These are phyloP conservation scores for Porphyrellus cyaneotinctus DNA, from an alignment of 768 basidiomycete genomes.

Conservation along the genomic window DNA sequence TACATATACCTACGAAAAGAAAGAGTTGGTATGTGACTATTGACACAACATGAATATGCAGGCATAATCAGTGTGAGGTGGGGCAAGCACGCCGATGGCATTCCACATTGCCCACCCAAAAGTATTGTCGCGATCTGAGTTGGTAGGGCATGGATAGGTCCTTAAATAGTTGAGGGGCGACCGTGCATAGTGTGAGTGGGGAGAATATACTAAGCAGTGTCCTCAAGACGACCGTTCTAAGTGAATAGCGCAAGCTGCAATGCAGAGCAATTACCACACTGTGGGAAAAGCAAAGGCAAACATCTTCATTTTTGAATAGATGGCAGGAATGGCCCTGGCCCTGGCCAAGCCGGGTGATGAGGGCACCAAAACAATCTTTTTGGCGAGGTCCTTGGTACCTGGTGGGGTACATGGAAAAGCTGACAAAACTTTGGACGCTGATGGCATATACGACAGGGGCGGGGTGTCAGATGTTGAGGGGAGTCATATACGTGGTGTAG, in stretches of 20 bases:
- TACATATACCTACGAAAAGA: conserved; percentile 34
- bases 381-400: conserved; percentile 46
- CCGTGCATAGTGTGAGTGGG: conserved; percentile 9
- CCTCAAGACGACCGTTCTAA: too few relatives aligned
- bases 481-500: conserved; percentile 20
- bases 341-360: conserved; percentile 32
- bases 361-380: conserved; percentile 43
- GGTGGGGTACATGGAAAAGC: conserved; percentile 58
- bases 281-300: conserved; percentile 61
- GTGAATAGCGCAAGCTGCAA: conserved; percentile 21
- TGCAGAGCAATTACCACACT: conserved; percentile 45
- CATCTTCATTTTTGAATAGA: conserved; percentile 52
- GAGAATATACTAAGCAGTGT: conserved; percentile 20
- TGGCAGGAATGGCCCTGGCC: conserved; percentile 20
- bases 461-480: conserved; percentile 49
- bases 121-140: conserved; percentile 5
- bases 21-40: conserved; percentile 35
- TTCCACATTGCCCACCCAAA: conserved; percentile 26
- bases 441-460: conserved; percentile 44
- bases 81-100: conserved; percentile 22
- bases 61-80: conserved; percentile 27
- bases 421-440: conserved; percentile 58
- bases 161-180: conserved; percentile 26
- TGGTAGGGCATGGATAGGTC: conserved; percentile 33
- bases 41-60: too few relatives aligned